Evolutionary conservation across 1,139 yeast species (phyloP), one percentile per base, ranked within the genome.

Genomic region (Yamadazyma songkhlaensis): DNA sequence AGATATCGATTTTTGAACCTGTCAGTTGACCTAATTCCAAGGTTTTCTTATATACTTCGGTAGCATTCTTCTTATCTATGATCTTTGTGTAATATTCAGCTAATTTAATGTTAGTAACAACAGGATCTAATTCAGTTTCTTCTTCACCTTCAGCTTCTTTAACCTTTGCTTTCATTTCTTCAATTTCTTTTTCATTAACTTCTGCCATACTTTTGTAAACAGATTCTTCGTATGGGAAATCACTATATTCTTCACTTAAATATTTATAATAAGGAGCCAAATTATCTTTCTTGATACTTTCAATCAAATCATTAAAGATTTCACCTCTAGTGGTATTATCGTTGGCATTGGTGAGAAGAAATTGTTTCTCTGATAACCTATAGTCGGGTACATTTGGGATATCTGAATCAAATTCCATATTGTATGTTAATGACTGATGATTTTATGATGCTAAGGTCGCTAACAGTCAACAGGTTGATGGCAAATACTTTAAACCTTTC

Each of bases 61-160:
- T 66, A n/a, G 96, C 95, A 50, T 84, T 84, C 29, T 70, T 65
- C 46, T 81, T 74, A 59, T 90, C 96, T 46, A 96, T 89, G 50
- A 89, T 86, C 46, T 71, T 69, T 8, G 97, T 82, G 59, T 88
- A 90, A 58, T 84, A 88, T 56, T 90, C 95, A 20, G 96, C 97
- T 32, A 92, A 77, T 54, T 81, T 79, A 40, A 81, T 75, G 74
- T 90, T 84, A 29, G 84, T 81, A 46, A 83, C 83, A 9, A 87
- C 80, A 31, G 81, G 75, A 54, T 89, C 96, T 51, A 85, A 67
- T 54, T 87, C 95, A 29, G 95, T 95, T 57, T 92, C 97, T 54
- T 88, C 96, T 42, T 85, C 88, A 41, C 79, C 84, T 51, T 86
- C 90, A 22, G 94, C 86, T 49, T 80, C 84, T 42, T 76, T 77